Conservation (phyloP, 2,329 filamentous ascomycete species). For the Arthrinium phaeospermum region DNA sequence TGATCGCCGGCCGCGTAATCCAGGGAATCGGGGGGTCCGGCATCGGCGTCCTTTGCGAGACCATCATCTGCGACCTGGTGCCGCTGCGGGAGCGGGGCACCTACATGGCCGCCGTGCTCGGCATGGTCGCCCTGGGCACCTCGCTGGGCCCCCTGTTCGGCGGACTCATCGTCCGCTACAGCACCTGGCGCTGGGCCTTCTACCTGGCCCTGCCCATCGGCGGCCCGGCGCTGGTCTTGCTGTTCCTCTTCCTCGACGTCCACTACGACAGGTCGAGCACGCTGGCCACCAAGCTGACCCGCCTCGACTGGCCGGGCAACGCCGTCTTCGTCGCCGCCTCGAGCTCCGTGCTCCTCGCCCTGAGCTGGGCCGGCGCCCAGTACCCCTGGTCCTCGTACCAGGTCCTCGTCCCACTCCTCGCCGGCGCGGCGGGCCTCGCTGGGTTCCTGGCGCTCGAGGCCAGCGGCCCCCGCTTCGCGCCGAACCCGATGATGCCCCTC, state of each 20-base stretch:
- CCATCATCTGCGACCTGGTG: constrained; percentile 43
- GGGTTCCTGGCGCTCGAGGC: constrained; percentile 35
- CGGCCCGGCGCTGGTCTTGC: neutral
- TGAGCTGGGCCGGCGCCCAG: neutral
- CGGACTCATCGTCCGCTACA: constrained; percentile 58
- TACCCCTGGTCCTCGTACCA: neutral
- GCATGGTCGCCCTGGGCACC: constrained; percentile 54
- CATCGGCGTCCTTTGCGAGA: neutral
- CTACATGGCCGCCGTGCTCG: constrained; percentile 37
- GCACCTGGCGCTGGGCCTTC: constrained; percentile 68
- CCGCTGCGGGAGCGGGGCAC: constrained; percentile 42
- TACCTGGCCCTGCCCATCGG: constrained; percentile 66
- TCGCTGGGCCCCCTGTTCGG: constrained; percentile 58
- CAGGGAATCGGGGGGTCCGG: constrained; percentile 39
- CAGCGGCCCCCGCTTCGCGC: neutral
- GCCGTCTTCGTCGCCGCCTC: neutral
- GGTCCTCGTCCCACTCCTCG: neutral
- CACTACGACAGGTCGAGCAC: neutral
- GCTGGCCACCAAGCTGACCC: constrained; percentile 16
- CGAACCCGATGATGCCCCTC: constrained; percentile 45
- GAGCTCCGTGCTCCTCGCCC: neutral
- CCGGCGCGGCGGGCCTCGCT: neutral
- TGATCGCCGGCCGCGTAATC: constrained; percentile 50
- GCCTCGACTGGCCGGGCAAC: neutral
- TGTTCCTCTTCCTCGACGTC: neutral